Base-by-base conservation (phyloP, 2,329 filamentous ascomycete genomes). In the Paramyrothecium sp. region DNA sequence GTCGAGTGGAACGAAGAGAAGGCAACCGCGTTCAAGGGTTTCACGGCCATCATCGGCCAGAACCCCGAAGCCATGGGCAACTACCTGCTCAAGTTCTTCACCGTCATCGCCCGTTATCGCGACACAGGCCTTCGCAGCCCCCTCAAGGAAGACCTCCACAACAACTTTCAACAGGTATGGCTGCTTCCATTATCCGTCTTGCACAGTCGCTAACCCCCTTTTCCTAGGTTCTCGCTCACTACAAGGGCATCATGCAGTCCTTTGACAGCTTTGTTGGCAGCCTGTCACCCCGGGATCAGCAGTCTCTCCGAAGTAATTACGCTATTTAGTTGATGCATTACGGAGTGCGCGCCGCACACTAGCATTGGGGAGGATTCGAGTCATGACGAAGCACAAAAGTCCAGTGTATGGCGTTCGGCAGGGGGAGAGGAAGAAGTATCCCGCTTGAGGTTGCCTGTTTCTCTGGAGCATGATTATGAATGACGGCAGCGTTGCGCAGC, bases 41-140 rank as follows among this genome's bases (percentile, higher is more conserved):
- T 99, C 75, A 90, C 91, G 55, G 83, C 89, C 64, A 84, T 96
- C 51, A 90, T 98, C 3, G 84, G 90, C 60, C 86, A 87, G 68
- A 98, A 98, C 67, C 95, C 95, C 1, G 86, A 92, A 69, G 92
- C 92, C 2, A 94, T 99, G 86, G 95, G 98, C 75, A 89, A 89
- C 64, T 90, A 88, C 57, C 80, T 99, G 46, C 80, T 89, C 38
- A 85, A 89, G 56, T 96, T 95, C 75, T 96, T 99, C 72, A 83
- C 81, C 54, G 83, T 91, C 57, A 96, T 98, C 76, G 90, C 94
- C 17, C 81, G 84, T 59, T 96, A 92, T 71, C 85, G 85, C 58
- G 84, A 88, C 62, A 83, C 88, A 60, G 80, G 82, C 59, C 77
- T 85, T 55, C 81, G 81, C 58, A 86, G 79, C 57, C 83, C 85